Conservation (phyloP, 2,329 filamentous ascomycete species). For the Tolypocladium paradoxum region DNA sequence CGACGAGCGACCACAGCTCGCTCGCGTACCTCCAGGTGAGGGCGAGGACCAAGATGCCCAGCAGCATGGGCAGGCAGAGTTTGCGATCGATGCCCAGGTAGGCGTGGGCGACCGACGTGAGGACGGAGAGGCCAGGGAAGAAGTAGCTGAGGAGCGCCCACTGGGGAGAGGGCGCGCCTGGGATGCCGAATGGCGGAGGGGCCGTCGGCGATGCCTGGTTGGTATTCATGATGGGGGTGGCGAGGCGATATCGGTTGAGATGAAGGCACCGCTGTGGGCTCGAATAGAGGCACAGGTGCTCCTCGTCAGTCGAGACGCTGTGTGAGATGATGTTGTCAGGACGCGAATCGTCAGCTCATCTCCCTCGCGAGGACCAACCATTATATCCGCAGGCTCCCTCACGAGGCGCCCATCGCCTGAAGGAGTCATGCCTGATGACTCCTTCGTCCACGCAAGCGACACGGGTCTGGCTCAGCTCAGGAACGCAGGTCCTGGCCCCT, state of each 20-base stretch:
- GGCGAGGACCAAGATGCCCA: constrained; percentile 36
- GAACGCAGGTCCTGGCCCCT: no score
- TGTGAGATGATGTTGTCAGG: not conserved
- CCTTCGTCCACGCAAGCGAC: no score
- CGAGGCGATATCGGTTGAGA: not conserved
- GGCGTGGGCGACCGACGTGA: constrained; percentile 40
- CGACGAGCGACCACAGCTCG: constrained; percentile 34
- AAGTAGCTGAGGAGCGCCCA: constrained; percentile 48
- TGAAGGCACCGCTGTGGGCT: not conserved
- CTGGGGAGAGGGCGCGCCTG: constrained; percentile 19
- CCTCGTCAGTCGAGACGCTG: not conserved
- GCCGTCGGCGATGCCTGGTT: not conserved
- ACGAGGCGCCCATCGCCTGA: not conserved
- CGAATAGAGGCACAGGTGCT: no score
- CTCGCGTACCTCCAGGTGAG: constrained; percentile 44
- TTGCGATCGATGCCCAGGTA: constrained; percentile 53
- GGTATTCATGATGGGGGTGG: constrained; percentile 3
- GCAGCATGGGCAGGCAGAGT: constrained; percentile 47
- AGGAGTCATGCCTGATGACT: no score
- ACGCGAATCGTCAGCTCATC: not conserved
- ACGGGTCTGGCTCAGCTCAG: no score
- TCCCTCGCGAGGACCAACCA: not conserved
- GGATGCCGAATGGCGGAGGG: constrained; percentile 1
- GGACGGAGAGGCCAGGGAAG: constrained; percentile 53
- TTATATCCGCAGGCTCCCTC: not conserved